phyloP scores from a whole-genome alignment of 73 alveolate species.

The Paramecium octaurelia region DNA sequence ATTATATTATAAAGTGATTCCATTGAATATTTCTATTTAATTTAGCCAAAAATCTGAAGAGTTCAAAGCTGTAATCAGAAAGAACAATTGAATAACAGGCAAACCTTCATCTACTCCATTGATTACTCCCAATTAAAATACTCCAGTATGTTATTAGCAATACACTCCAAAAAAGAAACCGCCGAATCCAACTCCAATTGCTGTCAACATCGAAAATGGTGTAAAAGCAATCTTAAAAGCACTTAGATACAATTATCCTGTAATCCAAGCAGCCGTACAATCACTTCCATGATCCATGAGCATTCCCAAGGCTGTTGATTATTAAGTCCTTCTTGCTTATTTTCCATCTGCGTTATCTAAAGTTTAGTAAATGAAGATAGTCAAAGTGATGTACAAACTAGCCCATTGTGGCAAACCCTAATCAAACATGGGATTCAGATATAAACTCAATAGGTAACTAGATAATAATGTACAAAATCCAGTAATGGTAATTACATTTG shows the following conservation, averaged over 20 bases:
- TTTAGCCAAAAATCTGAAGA: constrained; percentile 21
- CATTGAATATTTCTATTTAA: not conserved
- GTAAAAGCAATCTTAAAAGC: not conserved
- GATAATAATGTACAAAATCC: constrained; percentile 25
- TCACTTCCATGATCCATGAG: constrained; percentile 77
- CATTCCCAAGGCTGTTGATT: constrained; percentile 76
- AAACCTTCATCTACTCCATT: constrained; percentile 64
- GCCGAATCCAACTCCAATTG: not conserved
- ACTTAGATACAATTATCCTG: constrained; percentile 23
- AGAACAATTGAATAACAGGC: not conserved
- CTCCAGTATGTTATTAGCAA: constrained; percentile 49
- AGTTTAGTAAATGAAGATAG: constrained; percentile 58
- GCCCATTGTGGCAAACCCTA: constrained; percentile 56
- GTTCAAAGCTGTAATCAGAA: not conserved
- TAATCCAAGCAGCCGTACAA: constrained; percentile 67
- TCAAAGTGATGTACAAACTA: not conserved
- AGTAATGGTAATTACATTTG: constrained; percentile 39
- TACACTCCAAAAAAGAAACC: constrained; percentile 52
- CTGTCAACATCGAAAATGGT: not conserved
- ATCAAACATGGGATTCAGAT: constrained; percentile 29
- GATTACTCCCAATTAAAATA: constrained; percentile 25
- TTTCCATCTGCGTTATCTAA: constrained; percentile 75
- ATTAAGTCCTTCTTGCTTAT: constrained; percentile 69
- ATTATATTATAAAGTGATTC: not conserved
- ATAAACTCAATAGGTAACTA: not conserved